These are phyloP conservation scores for Trichoderma parareesei DNA, from an alignment of 495 filamentous ascomycete genomes.

Conservation along the genomic window DNA sequence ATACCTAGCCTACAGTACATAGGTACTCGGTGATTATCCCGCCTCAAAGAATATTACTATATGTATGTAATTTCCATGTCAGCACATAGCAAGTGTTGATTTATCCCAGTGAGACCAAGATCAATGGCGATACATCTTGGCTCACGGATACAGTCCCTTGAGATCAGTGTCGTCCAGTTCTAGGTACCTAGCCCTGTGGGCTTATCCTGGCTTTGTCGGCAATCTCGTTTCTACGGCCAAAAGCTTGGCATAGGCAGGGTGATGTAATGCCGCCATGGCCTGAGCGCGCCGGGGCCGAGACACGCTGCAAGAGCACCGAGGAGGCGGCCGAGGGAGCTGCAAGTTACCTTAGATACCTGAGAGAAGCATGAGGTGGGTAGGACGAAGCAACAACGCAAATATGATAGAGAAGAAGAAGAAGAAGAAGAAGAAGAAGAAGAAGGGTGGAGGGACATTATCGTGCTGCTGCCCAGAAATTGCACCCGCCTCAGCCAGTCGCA, in stretches of 20 bases:
- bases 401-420: not conserved
- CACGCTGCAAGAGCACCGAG: not conserved
- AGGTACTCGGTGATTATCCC: no score
- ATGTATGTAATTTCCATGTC: not conserved
- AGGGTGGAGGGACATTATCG: no score
- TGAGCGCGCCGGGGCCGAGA: not conserved
- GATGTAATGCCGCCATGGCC: conserved; percentile 8
- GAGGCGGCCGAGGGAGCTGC: not conserved
- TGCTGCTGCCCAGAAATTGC: not conserved
- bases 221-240: not conserved
- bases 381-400: not conserved
- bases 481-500: not conserved
- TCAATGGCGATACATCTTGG: no score
- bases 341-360: not conserved
- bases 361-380: not conserved
- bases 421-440: not conserved
- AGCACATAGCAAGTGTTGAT: not conserved
- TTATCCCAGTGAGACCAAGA: not conserved
- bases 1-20: no score
- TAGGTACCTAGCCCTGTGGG: not conserved
- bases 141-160: not conserved
- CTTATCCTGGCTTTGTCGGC: conserved; percentile 5
- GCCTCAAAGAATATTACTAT: no score
- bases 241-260: conserved; percentile 8
- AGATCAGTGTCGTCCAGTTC: not conserved